phyloP scores from a whole-genome alignment of 495 filamentous ascomycete genomes.

The Pyrenula massariospora region DNA sequence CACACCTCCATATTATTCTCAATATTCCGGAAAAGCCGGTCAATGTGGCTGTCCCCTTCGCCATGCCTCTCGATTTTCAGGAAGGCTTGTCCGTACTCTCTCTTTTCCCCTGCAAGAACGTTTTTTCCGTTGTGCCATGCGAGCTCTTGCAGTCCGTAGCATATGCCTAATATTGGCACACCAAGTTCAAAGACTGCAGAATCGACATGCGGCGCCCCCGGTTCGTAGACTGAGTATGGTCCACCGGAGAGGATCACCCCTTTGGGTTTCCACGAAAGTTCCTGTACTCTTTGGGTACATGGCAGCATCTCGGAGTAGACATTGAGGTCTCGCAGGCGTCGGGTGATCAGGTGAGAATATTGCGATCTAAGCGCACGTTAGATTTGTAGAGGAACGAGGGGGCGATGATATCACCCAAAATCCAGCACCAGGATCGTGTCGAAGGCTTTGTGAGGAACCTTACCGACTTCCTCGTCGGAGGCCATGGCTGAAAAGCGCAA shows the following conservation, averaged over 20 bases:
- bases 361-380: constrained; percentile 27
- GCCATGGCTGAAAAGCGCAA: constrained; percentile 14
- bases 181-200: constrained; percentile 68
- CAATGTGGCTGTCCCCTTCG: constrained; percentile 42
- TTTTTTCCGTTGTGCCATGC: constrained; percentile 63
- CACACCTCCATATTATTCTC: constrained; percentile 57
- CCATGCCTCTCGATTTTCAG: constrained; percentile 38
- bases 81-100: constrained; percentile 62
- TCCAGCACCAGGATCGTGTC: constrained; percentile 58
- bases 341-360: constrained; percentile 64
- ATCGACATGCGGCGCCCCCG: constrained; percentile 64
- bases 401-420: constrained; percentile 39
- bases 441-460: constrained; percentile 42
- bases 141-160: constrained; percentile 74
- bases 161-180: constrained; percentile 67
- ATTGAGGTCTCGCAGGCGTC: constrained; percentile 67
- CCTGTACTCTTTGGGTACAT: constrained; percentile 74
- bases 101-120: constrained; percentile 57
- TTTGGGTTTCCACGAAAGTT: constrained; percentile 70
- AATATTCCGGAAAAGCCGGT: constrained; percentile 61
- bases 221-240: constrained; percentile 63
- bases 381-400: constrained; percentile 3
- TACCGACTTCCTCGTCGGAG: constrained; percentile 18
- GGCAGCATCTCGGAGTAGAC: constrained; percentile 89
- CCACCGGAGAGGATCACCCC: constrained; percentile 72